These are phyloP conservation scores for Fonsecaea erecta DNA, from an alignment of 2,329 filamentous ascomycete genomes.

Conservation along the genomic window DNA sequence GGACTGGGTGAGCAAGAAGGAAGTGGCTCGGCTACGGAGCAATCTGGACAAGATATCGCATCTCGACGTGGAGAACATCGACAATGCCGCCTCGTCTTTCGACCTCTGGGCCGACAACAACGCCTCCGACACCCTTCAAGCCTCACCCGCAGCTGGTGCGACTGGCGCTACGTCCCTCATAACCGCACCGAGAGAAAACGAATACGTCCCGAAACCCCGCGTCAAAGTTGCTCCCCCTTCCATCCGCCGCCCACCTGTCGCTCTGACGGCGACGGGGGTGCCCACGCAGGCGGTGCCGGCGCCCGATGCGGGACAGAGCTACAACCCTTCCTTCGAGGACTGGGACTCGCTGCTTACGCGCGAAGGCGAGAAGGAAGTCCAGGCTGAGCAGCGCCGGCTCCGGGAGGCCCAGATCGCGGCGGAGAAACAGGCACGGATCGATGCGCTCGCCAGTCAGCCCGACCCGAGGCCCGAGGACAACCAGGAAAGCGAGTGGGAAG, in stretches of 20 bases:
- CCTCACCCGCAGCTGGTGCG: constrained; percentile 47
- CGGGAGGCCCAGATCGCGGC: constrained; percentile 61
- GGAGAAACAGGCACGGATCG: constrained; percentile 69
- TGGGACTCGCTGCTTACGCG: constrained; percentile 76
- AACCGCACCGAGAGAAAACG: constrained; percentile 51
- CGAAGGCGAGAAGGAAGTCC: constrained; percentile 79
- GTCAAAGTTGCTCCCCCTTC: constrained; percentile 74
- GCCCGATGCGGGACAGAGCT: constrained; percentile 82
- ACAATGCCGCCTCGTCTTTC: constrained; percentile 63
- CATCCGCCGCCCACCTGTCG: constrained; percentile 75
- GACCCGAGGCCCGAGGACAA: constrained; percentile 77
- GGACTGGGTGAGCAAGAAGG: constrained; percentile 82
- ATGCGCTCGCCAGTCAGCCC: constrained; percentile 74
- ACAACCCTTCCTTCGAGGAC: constrained; percentile 87
- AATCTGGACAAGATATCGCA: constrained; percentile 43
- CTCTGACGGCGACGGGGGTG: constrained; percentile 82
- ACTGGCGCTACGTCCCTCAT: constrained; percentile 6
- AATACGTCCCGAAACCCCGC: constrained; percentile 70
- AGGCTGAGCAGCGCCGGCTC: constrained; percentile 75
- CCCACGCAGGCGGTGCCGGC: constrained; percentile 75
- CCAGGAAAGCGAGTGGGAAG: constrained; percentile 90
- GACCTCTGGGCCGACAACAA: constrained; percentile 76
- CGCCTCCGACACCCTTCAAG: constrained; percentile 45
- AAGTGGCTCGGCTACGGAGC: constrained; percentile 73
- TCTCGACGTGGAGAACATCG: constrained; percentile 44